Base-by-base conservation (phyloP, 176 grass and related monocot genomes). In the Ensete ventricosum region DNA sequence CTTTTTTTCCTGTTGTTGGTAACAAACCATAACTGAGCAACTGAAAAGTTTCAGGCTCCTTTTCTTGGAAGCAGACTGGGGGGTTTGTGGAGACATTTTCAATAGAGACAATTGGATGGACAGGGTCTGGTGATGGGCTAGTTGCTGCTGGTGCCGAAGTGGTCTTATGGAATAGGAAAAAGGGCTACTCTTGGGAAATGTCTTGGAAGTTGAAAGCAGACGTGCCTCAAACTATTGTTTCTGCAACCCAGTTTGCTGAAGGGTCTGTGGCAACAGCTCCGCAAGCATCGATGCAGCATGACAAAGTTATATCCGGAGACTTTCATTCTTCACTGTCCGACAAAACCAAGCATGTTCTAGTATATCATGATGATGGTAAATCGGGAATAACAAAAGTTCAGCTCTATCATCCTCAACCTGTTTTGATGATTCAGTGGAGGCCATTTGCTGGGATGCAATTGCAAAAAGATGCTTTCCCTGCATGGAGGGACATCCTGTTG, bases 381-480 rank as follows among this genome's bases (percentile, higher is more conserved):
- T 76, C 69, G 60, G 82, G 90, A 11, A 52, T 85, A 34, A 73
- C 76, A 55, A 84, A 81, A 87, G 59, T 80, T 59, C 85, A 93
- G 49, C 85, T 97, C 27, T 65, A 10, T 19, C 93, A 97, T 85
- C 88, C 90, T 20, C 84, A 83, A 53, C 74, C 85, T 69, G 85
- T 97, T 73, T 84, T 77, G 11, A 87, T 87, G 85, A 97, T 97
- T 85, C 93, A 97, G 64, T 97, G 93, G 93, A 88, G 93, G 78
- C 88, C 93, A 76, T 72, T 58, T 22, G 14, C 69, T 74, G 17
- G 17, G 13, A 10, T 23, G 8, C 50, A 87, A 72, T 50, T 52
- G 16, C 64, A 77, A 73, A 68, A 72, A 50, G 80, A 77, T 77
- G 55, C 1, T 69, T 90, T 77, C 72, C 78, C 69, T 65, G 60